Evolutionary conservation across 169 alveolate species (phyloP).

Genomic region (Babesia gibsoni): DNA sequence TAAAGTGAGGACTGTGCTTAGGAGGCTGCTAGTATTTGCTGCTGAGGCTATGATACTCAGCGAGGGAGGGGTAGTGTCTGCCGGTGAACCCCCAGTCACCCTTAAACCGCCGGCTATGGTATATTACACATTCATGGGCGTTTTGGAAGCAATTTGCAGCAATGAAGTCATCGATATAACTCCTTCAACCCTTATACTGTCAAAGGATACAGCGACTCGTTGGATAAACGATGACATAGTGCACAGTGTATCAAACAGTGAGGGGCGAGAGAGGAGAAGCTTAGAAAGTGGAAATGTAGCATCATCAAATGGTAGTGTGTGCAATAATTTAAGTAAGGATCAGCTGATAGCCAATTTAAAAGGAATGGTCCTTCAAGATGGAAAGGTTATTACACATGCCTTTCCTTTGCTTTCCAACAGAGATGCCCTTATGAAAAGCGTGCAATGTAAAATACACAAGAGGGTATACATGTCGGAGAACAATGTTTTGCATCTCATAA

Average conservation of each 20-base stretch:
- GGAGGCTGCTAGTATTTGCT: constrained; percentile 3
- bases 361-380: no score
- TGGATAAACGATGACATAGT: background rate
- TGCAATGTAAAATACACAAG: background rate
- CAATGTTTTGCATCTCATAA: background rate
- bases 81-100: background rate
- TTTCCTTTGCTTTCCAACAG: background rate
- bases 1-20: background rate
- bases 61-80: background rate
- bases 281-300: background rate
- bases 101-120: background rate
- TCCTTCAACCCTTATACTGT: background rate
- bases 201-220: background rate
- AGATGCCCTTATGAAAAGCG: background rate
- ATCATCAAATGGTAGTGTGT: no score
- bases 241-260: background rate
- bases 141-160: background rate
- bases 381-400: background rate
- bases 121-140: constrained; percentile 3
- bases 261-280: background rate
- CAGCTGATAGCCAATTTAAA: no score
- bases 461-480: constrained; percentile 20
- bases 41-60: constrained; percentile 4
- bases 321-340: no score
- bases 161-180: background rate